These are phyloP conservation scores for Lepidopterella palustris DNA, from an alignment of 495 filamentous ascomycete genomes.

Conservation along the genomic window DNA sequence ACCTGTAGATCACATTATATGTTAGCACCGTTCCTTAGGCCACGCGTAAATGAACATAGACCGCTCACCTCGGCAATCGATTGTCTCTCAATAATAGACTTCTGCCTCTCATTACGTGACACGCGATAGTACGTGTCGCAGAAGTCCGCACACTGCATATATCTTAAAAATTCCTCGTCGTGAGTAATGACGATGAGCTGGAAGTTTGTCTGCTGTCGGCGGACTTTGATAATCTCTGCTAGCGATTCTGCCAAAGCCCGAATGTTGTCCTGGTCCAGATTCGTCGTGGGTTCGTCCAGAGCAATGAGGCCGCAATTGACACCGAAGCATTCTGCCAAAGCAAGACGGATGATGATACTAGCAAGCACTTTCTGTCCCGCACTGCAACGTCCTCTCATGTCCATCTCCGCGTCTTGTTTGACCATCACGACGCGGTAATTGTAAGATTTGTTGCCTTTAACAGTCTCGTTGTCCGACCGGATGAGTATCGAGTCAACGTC, in stretches of 20 bases:
- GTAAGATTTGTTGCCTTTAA: constrained; percentile 73
- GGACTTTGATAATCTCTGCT: constrained; percentile 77
- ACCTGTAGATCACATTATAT: not conserved
- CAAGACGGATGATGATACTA: constrained; percentile 94
- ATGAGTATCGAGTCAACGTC: constrained; percentile 97
- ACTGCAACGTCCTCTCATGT: constrained; percentile 97
- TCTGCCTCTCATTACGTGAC: constrained; percentile 74
- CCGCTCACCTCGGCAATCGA: constrained; percentile 51
- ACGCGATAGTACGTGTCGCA: constrained; percentile 87
- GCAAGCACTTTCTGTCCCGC: constrained; percentile 95
- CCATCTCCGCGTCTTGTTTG: constrained; percentile 95
- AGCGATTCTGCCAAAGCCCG: constrained; percentile 75
- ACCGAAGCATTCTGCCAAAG: constrained; percentile 94
- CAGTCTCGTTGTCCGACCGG: constrained; percentile 74
- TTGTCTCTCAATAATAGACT: constrained; percentile 75
- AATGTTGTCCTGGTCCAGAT: constrained; percentile 93
- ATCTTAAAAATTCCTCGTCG: constrained; percentile 90
- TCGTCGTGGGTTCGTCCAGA: constrained; percentile 96
- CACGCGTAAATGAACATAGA: not conserved
- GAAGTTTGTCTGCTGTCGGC: constrained; percentile 86
- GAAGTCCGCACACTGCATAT: constrained; percentile 94
- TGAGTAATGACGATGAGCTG: constrained; percentile 98
- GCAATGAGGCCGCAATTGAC: constrained; percentile 94
- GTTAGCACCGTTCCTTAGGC: not conserved
- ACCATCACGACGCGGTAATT: constrained; percentile 99